phyloP scores from a whole-genome alignment of 1,284 basidiomycete genomes.

The Boletus sp. region DNA sequence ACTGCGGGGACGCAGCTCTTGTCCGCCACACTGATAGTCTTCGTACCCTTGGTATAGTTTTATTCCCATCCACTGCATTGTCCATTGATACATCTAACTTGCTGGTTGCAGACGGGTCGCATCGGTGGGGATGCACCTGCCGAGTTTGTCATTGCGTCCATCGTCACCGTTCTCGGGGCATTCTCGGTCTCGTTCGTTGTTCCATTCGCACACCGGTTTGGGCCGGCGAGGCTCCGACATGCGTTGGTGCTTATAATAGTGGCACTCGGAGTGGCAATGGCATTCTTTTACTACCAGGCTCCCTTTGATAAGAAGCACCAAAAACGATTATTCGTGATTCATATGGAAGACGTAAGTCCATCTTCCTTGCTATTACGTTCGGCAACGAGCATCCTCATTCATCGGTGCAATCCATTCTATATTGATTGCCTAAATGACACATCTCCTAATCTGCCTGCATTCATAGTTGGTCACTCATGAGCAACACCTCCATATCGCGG shows the following conservation, averaged over 20 bases:
- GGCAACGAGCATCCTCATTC: background rate
- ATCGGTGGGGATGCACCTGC: constrained; percentile 79
- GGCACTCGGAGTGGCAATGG: constrained; percentile 54
- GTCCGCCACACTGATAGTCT: constrained; percentile 80
- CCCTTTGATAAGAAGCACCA: constrained; percentile 89
- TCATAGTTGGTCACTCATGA: constrained; percentile 71
- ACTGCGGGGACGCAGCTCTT: constrained; percentile 73
- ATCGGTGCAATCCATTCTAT: background rate
- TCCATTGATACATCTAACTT: background rate
- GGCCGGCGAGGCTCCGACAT: constrained; percentile 49
- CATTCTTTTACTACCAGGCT: constrained; percentile 62
- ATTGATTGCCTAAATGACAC: too few relatives aligned
- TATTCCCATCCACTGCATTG: background rate
- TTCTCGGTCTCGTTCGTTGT: constrained; percentile 66
- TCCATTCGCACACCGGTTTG: constrained; percentile 81
- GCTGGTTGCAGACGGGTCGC: constrained; percentile 62
- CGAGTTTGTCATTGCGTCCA: constrained; percentile 88
- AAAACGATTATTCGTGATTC: constrained; percentile 84
- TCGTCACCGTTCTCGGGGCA: constrained; percentile 64
- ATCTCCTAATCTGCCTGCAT: background rate
- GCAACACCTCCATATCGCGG: constrained; percentile 81
- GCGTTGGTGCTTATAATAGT: constrained; percentile 54
- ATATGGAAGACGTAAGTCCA: constrained; percentile 81
- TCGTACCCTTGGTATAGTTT: constrained; percentile 82
- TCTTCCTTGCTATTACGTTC: background rate